A percentile compares a stretch with the other conserved stretches of the same genome.
Evolutionary conservation across 2,329 filamentous ascomycete genomes (phyloP).

Genomic region (Plectosphaerella sp.): DNA sequence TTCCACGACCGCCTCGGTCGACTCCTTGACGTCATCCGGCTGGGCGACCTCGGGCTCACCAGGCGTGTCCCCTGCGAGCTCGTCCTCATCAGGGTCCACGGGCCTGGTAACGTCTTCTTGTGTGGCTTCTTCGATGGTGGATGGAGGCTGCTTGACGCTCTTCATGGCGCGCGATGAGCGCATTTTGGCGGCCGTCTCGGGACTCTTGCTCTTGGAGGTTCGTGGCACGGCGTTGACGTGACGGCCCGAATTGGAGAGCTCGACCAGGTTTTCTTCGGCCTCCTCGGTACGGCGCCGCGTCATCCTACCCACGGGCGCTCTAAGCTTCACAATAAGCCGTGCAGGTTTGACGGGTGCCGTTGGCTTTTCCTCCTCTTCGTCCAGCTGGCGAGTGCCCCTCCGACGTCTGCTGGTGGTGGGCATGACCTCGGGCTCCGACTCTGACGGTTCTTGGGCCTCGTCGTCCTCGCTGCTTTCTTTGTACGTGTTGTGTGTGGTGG

Average conservation of each 20-base stretch:
- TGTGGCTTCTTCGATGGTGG: constrained; percentile 47
- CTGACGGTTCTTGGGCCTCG: constrained; percentile 7
- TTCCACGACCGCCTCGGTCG: constrained; percentile 11
- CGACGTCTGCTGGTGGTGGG: too few species aligned
- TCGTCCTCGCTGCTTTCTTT: constrained; percentile 40
- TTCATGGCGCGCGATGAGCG: constrained; percentile 45
- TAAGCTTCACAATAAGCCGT: constrained; percentile 37
- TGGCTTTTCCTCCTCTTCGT: constrained; percentile 2
- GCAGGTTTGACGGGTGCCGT: constrained; percentile 21
- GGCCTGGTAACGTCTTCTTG: constrained; percentile 43
- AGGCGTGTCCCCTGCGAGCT: constrained; percentile 31
- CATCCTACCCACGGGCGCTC: constrained; percentile 34
- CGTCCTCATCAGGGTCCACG: constrained; percentile 31
- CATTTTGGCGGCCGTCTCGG: constrained; percentile 41
- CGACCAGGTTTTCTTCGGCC: constrained; percentile 48
- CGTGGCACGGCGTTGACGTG: constrained; percentile 45
- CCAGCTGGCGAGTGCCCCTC: constrained; percentile 1
- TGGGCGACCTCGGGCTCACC: constrained; percentile 22
- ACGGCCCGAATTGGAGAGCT: constrained; percentile 57
- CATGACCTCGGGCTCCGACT: too few species aligned
- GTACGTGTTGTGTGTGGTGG: constrained; percentile 41
- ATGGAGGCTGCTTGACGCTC: constrained; percentile 42
- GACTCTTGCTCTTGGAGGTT: constrained; percentile 51
- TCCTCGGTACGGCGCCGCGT: constrained; percentile 53
- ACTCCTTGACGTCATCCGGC: constrained; percentile 19